Evolutionary conservation across 2,329 filamentous ascomycete species (phyloP).

Genomic region (Dactylonectria estremocensis): DNA sequence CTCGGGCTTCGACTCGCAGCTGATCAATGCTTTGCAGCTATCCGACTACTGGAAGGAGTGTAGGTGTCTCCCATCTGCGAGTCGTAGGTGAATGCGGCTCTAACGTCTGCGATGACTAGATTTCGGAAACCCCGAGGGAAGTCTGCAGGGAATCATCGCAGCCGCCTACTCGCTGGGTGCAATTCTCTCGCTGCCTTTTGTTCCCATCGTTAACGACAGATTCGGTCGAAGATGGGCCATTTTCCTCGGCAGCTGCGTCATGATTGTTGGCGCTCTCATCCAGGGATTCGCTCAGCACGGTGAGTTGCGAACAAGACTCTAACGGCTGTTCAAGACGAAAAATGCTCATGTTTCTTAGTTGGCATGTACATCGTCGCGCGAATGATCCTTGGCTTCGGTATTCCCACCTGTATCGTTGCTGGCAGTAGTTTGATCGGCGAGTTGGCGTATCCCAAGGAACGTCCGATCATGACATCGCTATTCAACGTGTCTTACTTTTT

Average conservation of each 20-base stretch:
- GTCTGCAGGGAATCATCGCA: slow-evolving; percentile 67
- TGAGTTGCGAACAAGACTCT: slow-evolving; percentile 47
- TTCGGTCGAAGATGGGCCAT: slow-evolving; percentile 72
- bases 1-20: slow-evolving; percentile 64
- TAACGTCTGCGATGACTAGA: not conserved
- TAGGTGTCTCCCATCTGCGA: not conserved
- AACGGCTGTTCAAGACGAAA: not conserved
- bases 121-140: slow-evolving; percentile 15
- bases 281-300: slow-evolving; percentile 67
- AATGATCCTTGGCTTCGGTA: slow-evolving; percentile 73
- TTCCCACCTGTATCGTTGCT: slow-evolving; percentile 72
- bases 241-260: slow-evolving; percentile 67
- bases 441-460: slow-evolving; percentile 73
- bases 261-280: slow-evolving; percentile 68
- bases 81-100: not conserved
- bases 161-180: slow-evolving; percentile 74
- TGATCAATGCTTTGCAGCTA: slow-evolving; percentile 24
- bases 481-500: slow-evolving; percentile 67
- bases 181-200: slow-evolving; percentile 70
- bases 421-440: slow-evolving; percentile 73
- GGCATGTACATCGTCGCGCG: slow-evolving; percentile 74
- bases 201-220: slow-evolving; percentile 68
- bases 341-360: slow-evolving; percentile 50
- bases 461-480: slow-evolving; percentile 61
- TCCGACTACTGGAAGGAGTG: slow-evolving; percentile 23